A percentile compares a stretch with the other conserved stretches of the same genome.
Conservation (phyloP, 768 basidiomycete species). For the Tricholoma saponaceum region DNA sequence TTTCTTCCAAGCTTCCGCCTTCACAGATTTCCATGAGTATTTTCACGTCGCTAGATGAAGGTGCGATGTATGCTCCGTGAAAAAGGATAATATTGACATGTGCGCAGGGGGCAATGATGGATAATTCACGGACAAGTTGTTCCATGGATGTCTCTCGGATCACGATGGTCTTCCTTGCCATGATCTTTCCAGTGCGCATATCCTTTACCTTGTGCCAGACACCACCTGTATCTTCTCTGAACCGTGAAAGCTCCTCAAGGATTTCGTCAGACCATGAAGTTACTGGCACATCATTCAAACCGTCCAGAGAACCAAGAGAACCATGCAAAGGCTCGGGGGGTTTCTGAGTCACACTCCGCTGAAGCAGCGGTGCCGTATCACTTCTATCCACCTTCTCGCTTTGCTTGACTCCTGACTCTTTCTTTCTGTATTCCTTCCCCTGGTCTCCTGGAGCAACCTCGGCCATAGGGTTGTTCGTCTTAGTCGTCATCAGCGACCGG, state of each 20-base stretch:
- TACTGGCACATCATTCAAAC: conserved; percentile 30
- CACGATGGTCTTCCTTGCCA: conserved; percentile 95
- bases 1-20: conserved; percentile 85
- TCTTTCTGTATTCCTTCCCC: no score
- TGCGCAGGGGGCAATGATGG: conserved; percentile 79
- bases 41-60: conserved; percentile 87
- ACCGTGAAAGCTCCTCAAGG: conserved; percentile 69
- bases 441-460: no score
- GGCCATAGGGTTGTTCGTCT: no score
- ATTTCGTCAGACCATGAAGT: conserved; percentile 67
- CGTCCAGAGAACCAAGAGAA: conserved; percentile 32
- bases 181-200: conserved; percentile 68
- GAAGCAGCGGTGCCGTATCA: no score
- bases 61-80: conserved; percentile 88
- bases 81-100: conserved; percentile 89
- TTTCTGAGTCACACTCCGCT: conserved; percentile 27
- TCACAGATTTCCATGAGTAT: conserved; percentile 91
- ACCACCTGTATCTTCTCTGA: conserved; percentile 96
- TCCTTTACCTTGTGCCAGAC: conserved; percentile 94
- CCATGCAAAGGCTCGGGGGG: conserved; percentile 28
- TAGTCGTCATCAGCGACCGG: no score
- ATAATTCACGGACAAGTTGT: conserved; percentile 89
- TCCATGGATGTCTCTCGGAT: conserved; percentile 86
- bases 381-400: no score
- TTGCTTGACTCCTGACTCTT: no score